phyloP scores from a whole-genome alignment of 495 filamentous ascomycete species.

The Parathielavia hyrcaniae region DNA sequence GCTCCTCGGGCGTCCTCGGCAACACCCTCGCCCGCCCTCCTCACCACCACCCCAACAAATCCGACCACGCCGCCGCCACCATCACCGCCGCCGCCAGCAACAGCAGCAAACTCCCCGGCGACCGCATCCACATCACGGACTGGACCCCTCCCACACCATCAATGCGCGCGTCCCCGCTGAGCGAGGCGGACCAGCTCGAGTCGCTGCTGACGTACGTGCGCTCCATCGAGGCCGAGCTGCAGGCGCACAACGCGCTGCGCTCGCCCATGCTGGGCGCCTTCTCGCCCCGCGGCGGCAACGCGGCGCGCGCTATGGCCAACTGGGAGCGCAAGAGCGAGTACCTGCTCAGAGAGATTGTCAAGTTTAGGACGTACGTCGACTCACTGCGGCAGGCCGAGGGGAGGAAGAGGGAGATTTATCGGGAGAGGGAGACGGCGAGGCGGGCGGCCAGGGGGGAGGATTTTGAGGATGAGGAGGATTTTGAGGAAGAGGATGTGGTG shows the following conservation, averaged over 20 bases:
- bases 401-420: conserved; percentile 43
- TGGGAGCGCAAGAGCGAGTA: conserved; percentile 96
- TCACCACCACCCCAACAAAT: not conserved
- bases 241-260: conserved; percentile 79
- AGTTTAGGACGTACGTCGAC: conserved; percentile 92
- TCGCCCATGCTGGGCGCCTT: conserved; percentile 83
- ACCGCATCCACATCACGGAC: conserved; percentile 77
- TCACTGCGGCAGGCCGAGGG: conserved; percentile 49
- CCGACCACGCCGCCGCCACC: not conserved
- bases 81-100: conserved; percentile 1
- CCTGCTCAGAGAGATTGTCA: conserved; percentile 89
- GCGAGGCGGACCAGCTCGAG: conserved; percentile 74
- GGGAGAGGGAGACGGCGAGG: conserved; percentile 41
- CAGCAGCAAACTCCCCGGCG: conserved; percentile 63
- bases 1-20: conserved; percentile 61
- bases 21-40: conserved; percentile 31
- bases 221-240: conserved; percentile 77
- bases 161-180: conserved; percentile 70
- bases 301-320: conserved; percentile 76
- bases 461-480: conserved; percentile 12
- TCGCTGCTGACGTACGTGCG: conserved; percentile 71
- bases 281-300: conserved; percentile 77
- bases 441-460: conserved; percentile 36
- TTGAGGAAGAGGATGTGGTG: conserved; percentile 6
- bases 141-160: conserved; percentile 92